A percentile compares a stretch with the other conserved stretches of the same genome.
Evolutionary conservation across 139 green algal genomes (phyloP).

Genomic region (Dunaliella sp.): DNA sequence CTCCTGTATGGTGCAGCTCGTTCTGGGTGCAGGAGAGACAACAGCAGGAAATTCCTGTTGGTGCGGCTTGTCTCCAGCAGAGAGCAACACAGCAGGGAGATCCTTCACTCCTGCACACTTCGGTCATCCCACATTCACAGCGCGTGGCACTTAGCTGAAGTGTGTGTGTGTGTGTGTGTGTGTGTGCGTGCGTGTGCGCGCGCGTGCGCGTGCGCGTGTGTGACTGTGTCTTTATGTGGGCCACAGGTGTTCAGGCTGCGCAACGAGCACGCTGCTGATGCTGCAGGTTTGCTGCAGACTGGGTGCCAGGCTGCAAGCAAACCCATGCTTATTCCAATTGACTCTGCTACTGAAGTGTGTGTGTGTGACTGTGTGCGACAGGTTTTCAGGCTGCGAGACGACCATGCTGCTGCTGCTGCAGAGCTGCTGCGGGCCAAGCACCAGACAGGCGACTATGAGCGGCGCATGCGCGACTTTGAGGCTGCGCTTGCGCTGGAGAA

Average conservation of each 20-base stretch:
- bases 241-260: neutral
- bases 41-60: too few species aligned
- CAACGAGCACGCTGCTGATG: neutral
- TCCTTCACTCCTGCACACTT: too few species aligned
- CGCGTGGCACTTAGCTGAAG: too few species aligned
- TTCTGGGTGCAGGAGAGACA: too few species aligned
- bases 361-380: too few species aligned
- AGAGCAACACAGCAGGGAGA: too few species aligned
- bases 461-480: slow-evolving; percentile 19
- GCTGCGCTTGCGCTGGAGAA: slow-evolving; percentile 11
- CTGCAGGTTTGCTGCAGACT: neutral
- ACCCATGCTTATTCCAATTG: too few species aligned
- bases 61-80: too few species aligned
- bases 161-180: neutral
- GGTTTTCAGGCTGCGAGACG: slow-evolving; percentile 20
- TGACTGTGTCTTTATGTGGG: neutral
- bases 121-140: too few species aligned
- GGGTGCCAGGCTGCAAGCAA: too few species aligned
- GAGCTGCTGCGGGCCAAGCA: slow-evolving; percentile 17
- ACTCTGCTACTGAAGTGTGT: too few species aligned
- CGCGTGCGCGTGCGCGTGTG: neutral
- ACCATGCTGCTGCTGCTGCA: slow-evolving; percentile 3
- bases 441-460: slow-evolving; percentile 18
- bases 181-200: neutral
- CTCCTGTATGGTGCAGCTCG: too few species aligned